Evolutionary conservation across 148 eudicot genomes (phyloP), one percentile per base, ranked within the genome.

Genomic region (Camellia lanceoleosa): DNA sequence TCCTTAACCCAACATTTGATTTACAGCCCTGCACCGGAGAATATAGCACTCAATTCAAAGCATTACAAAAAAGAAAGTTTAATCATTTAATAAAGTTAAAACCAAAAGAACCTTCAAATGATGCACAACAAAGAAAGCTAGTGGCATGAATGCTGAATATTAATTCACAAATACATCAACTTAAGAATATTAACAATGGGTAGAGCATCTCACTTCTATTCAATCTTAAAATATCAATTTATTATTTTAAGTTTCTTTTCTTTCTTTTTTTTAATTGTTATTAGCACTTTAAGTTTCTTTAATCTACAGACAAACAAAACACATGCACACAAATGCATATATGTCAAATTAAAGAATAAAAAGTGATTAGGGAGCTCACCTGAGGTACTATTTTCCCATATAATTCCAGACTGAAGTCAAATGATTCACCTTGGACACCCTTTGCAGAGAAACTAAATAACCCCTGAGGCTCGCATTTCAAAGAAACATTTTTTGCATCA

Each of bases 391-490:
- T 83, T 65, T 86, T 81, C 41, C 90, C 98, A 85, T 83, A 90
- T 38, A 94, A 90, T 65, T 91, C 92, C 84, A 94, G 84, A 66
- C 68, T 82, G 82, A 91, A 86, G 69, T 86, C 88, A 80, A 90
- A 89, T 69, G 86, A 70, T 54, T 89, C 89, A 59, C 92, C 93
- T 76, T 89, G 85, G 41, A 56, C 79, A 77, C 97, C 95, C 81
- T 81, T 75, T 41, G 92, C 97, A 30, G 95, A 90, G 80, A 94
- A 94, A 82, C 79, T 91, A 77, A 91, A 90, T 7, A 83, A 20
- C 7, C 97, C 97, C 19, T 90, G 85, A 62, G 95, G 88, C 83
- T 94, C 93, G 81, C 89, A 91, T 49, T 89, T 92, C 41, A 91
- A 88, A 1, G 88, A 81, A 77, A 92, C 83, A 80, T 94, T 88